phyloP scores from a whole-genome alignment of 2,329 filamentous ascomycete species.

The Conoideocrella luteorostrata region DNA sequence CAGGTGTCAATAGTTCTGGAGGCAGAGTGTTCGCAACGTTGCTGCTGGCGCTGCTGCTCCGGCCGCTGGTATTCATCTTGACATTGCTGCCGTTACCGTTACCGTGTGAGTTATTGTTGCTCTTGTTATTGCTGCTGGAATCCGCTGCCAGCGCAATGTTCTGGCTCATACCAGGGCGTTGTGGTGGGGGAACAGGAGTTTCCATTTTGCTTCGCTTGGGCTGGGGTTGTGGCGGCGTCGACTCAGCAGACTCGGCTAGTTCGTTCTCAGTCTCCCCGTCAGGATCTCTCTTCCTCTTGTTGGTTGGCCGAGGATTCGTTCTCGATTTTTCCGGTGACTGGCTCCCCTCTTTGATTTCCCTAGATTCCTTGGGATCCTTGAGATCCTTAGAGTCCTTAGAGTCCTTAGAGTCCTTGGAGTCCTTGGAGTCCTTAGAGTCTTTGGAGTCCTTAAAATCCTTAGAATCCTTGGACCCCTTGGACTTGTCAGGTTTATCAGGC shows the following conservation, averaged over 20 bases:
- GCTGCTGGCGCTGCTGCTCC: background rate
- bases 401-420: too few relatives aligned
- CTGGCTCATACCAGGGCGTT: constrained; percentile 25
- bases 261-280: constrained; percentile 21
- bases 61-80: constrained; percentile 9
- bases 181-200: constrained; percentile 46
- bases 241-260: constrained; percentile 21
- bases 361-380: background rate
- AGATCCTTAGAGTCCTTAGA: constrained; percentile 22
- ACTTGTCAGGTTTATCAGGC: too few relatives aligned
- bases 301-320: constrained; percentile 24
- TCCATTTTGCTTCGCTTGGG: constrained; percentile 50
- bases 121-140: constrained; percentile 16
- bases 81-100: constrained; percentile 11
- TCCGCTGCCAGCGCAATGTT: constrained; percentile 22
- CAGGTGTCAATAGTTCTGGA: constrained; percentile 6
- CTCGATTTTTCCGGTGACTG: constrained; percentile 20
- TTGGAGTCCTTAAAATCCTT: too few relatives aligned
- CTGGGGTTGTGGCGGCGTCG: constrained; percentile 29
- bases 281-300: constrained; percentile 40
- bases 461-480: too few relatives aligned
- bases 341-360: constrained; percentile 7
- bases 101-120: constrained; percentile 5
- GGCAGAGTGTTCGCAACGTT: background rate
- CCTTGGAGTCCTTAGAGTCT: too few relatives aligned